Conservation (phyloP, 2,329 filamentous ascomycete species). For the Hypoxylon sp. region DNA sequence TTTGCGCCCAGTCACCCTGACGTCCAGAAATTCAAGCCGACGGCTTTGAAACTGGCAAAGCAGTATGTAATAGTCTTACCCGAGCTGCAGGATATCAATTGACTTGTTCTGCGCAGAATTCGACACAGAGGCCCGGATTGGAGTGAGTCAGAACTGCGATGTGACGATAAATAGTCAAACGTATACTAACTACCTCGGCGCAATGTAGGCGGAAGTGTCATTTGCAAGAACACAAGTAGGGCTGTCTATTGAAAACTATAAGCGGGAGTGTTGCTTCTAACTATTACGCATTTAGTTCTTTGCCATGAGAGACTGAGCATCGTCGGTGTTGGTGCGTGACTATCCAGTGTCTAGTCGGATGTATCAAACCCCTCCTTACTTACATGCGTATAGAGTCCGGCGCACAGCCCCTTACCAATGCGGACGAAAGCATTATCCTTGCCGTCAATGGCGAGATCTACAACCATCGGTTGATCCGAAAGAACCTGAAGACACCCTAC, state of each 20-base stretch:
- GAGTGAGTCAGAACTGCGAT: slow-evolving; percentile 76
- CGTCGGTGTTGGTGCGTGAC: slow-evolving; percentile 87
- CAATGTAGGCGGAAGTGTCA: slow-evolving; percentile 83
- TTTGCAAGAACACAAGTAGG: slow-evolving; percentile 91
- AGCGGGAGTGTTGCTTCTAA: slow-evolving; percentile 47
- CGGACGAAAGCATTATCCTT: slow-evolving; percentile 87
- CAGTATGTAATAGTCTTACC: slow-evolving; percentile 73
- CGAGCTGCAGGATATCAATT: slow-evolving; percentile 52
- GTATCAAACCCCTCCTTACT: slow-evolving; percentile 33
- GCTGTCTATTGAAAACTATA: slow-evolving; percentile 23
- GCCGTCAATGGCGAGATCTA: slow-evolving; percentile 99
- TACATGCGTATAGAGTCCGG: slow-evolving; percentile 78
- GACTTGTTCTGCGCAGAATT: slow-evolving; percentile 72
- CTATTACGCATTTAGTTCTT: slow-evolving; percentile 73
- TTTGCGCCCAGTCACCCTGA: slow-evolving; percentile 79
- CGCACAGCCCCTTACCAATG: slow-evolving; percentile 94
- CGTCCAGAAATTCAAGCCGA: slow-evolving; percentile 96
- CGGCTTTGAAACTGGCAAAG: slow-evolving; percentile 92
- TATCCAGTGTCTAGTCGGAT: slow-evolving; percentile 34
- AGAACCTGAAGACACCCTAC: slow-evolving; percentile 85
- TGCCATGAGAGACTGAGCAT: slow-evolving; percentile 98
- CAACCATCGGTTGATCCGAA: slow-evolving; percentile 97
- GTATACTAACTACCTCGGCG: slow-evolving; percentile 45
- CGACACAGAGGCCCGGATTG: slow-evolving; percentile 98
- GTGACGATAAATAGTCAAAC: slow-evolving; percentile 30